Percentiles rank a stretch among this genome's conserved stretches.
Conservation (phyloP, 192 early-diverging fungal species). For the Pilobolus umbonatus region DNA sequence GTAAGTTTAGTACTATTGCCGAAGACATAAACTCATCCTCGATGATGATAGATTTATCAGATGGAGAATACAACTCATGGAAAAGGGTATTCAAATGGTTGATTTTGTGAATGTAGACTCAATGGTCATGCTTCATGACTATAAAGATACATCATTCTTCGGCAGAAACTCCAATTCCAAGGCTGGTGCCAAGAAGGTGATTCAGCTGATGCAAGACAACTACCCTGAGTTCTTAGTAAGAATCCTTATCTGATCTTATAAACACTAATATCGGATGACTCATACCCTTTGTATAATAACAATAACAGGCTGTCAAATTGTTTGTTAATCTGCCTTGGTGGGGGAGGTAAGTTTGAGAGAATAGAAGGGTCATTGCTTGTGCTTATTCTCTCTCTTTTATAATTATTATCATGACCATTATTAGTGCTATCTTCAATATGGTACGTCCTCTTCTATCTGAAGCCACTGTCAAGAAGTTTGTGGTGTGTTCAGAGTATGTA, state of each 20-base stretch:
- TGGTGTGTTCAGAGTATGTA: constrained; percentile 45
- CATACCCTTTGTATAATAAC: not conserved
- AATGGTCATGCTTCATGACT: constrained; percentile 63
- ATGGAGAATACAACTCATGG: constrained; percentile 61
- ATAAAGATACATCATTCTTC: constrained; percentile 43
- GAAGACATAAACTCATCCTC: not conserved
- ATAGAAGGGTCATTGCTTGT: not conserved
- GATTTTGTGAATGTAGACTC: constrained; percentile 53
- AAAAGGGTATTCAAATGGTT: constrained; percentile 48
- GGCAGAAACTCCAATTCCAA: constrained; percentile 45
- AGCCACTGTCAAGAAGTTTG: constrained; percentile 57
- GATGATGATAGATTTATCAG: constrained; percentile 45
- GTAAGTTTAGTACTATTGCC: not conserved
- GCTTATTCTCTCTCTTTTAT: not conserved
- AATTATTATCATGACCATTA: not conserved
- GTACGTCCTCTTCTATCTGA: constrained; percentile 51
- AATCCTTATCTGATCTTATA: not conserved
- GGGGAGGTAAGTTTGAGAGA: constrained; percentile 26
- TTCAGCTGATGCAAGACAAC: constrained; percentile 55
- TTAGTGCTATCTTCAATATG: constrained; percentile 50
- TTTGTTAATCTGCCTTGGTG: constrained; percentile 54
- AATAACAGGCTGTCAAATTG: constrained; percentile 36
- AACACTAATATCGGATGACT: not conserved
- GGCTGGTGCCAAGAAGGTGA: constrained; percentile 43
- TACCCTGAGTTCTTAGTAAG: constrained; percentile 57